These are phyloP conservation scores for Acrocalymma vagum DNA, from an alignment of 2,329 filamentous ascomycete genomes.

Conservation along the genomic window DNA sequence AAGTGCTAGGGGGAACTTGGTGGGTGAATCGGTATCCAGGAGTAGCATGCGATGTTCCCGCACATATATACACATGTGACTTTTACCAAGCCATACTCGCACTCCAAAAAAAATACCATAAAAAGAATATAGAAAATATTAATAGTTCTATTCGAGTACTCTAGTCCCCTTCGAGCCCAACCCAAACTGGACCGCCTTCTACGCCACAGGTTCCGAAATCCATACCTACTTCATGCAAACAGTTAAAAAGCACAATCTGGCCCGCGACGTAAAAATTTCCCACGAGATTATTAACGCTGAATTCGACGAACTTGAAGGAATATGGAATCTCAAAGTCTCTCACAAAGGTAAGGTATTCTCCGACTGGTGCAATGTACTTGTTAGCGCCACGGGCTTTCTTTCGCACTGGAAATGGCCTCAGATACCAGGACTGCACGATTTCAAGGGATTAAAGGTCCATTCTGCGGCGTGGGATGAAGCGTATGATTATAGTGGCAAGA, in stretches of 20 bases:
- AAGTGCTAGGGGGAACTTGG: constrained; percentile 48
- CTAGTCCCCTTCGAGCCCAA: constrained; percentile 54
- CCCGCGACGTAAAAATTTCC: constrained; percentile 40
- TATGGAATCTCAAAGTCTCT: constrained; percentile 41
- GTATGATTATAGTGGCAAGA: constrained; percentile 26
- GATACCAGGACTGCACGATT: constrained; percentile 56
- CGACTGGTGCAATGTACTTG: neutral
- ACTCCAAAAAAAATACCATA: neutral
- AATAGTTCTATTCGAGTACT: no score
- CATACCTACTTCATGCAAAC: constrained; percentile 49
- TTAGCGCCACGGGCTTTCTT: constrained; percentile 12
- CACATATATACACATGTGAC: constrained; percentile 36
- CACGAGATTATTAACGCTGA: constrained; percentile 42
- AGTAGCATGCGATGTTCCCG: constrained; percentile 46
- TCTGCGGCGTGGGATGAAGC: constrained; percentile 62
- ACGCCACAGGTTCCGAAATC: constrained; percentile 49
- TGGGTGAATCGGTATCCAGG: constrained; percentile 52
- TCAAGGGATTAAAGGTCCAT: constrained; percentile 61
- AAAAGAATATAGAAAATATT: neutral
- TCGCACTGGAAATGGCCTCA: constrained; percentile 50
- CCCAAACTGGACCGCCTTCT: constrained; percentile 51
- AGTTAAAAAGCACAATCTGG: constrained; percentile 48
- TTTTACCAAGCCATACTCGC: constrained; percentile 33
- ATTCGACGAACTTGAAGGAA: constrained; percentile 45
- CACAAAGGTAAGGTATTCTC: constrained; percentile 30